Conservation (phyloP, 2,329 filamentous ascomycete species). For the Colletotrichum tofieldiae region DNA sequence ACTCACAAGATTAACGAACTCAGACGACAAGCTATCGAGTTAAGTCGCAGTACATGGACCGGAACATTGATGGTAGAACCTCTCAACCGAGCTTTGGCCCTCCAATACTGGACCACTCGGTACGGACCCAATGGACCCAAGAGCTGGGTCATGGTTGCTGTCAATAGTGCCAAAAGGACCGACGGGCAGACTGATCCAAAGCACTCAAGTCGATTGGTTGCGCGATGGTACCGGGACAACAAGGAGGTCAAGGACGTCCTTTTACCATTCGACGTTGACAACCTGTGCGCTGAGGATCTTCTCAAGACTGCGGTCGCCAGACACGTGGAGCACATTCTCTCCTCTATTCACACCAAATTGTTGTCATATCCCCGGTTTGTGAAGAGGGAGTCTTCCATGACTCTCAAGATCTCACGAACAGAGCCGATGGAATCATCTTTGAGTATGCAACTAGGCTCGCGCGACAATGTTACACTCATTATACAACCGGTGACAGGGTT, state of each 20-base stretch:
- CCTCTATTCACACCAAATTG: slow-evolving; percentile 75
- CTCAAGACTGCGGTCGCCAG: slow-evolving; percentile 81
- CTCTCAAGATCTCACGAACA: slow-evolving; percentile 69
- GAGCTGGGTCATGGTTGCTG: slow-evolving; percentile 92
- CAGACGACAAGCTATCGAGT: slow-evolving; percentile 80
- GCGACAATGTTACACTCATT: slow-evolving; percentile 72
- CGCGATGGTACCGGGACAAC: slow-evolving; percentile 89
- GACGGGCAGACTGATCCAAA: slow-evolving; percentile 58
- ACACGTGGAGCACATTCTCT: slow-evolving; percentile 82
- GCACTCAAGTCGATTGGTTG: slow-evolving; percentile 68
- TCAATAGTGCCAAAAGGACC: slow-evolving; percentile 75
- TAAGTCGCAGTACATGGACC: slow-evolving; percentile 82
- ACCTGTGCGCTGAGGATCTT: slow-evolving; percentile 81
- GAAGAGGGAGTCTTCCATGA: slow-evolving; percentile 71
- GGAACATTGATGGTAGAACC: slow-evolving; percentile 84
- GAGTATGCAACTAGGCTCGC: slow-evolving; percentile 78
- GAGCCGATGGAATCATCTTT: slow-evolving; percentile 80
- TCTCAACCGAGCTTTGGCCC: slow-evolving; percentile 84
- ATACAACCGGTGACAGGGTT: slow-evolving; percentile 86
- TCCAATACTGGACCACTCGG: slow-evolving; percentile 91
- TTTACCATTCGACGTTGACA: slow-evolving; percentile 76
- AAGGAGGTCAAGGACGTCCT: slow-evolving; percentile 79
- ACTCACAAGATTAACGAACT: slow-evolving; percentile 93
- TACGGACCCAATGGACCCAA: slow-evolving; percentile 73
- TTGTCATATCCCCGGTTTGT: slow-evolving; percentile 73